Percentiles rank a stretch among this genome's conserved stretches.
phyloP scores from a whole-genome alignment of 2,329 filamentous ascomycete species.

The Graphilbum ipis-grandicollis region DNA sequence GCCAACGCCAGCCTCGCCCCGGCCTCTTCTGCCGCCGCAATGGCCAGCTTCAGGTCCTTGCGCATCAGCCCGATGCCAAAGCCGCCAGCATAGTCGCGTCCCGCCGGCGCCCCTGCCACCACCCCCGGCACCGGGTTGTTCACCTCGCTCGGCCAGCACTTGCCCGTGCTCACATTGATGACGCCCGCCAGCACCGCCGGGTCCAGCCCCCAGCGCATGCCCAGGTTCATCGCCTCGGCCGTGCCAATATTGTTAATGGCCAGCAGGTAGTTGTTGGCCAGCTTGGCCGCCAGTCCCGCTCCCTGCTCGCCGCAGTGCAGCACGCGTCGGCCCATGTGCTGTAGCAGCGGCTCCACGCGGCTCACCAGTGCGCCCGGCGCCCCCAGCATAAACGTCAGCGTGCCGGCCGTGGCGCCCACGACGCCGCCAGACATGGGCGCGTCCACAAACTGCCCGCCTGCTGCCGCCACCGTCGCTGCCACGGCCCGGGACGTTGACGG shows the following conservation, averaged over 20 bases:
- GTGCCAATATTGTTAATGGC: conserved; percentile 77
- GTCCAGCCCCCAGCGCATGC: conserved; percentile 42
- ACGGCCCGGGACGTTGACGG: conserved; percentile 68
- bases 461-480: conserved; percentile 41
- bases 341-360: conserved; percentile 49
- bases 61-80: conserved; percentile 66
- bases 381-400: conserved; percentile 92
- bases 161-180: conserved; percentile 87
- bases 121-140: conserved; percentile 92
- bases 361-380: conserved; percentile 42
- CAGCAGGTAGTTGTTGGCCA: conserved; percentile 94
- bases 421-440: conserved; percentile 96
- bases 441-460: conserved; percentile 61
- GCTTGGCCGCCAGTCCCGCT: conserved; percentile 73
- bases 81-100: conserved; percentile 58
- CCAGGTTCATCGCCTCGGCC: conserved; percentile 48
- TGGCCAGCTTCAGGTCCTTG: conserved; percentile 60
- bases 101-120: conserved; percentile 56
- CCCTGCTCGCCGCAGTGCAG: conserved; percentile 76
- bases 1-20: conserved; percentile 49
- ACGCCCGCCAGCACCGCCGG: conserved; percentile 56
- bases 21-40: conserved; percentile 52
- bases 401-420: conserved; percentile 73
- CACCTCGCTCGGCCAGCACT: conserved; percentile 87
- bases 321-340: conserved; percentile 72